phyloP scores from a whole-genome alignment of 371 early-diverging fungal genomes.

The Coemansia sp. region DNA sequence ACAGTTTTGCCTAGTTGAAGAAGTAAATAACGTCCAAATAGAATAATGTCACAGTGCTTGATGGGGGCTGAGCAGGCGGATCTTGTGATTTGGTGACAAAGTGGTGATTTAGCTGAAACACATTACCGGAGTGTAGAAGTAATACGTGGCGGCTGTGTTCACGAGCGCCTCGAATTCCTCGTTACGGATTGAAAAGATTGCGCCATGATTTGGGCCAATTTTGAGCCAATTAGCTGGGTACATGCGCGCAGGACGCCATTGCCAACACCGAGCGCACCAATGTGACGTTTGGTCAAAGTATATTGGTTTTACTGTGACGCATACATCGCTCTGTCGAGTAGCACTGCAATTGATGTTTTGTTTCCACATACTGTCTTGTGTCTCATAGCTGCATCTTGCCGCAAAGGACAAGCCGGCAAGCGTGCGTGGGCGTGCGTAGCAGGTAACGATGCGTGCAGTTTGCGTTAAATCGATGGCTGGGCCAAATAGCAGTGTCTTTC shows the following conservation, averaged over 20 bases:
- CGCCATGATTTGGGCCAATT: neutral
- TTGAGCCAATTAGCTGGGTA: neutral
- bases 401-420: neutral
- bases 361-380: no score
- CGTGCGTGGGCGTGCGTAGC: neutral
- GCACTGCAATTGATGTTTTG: no score
- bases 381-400: neutral
- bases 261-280: neutral
- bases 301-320: no score
- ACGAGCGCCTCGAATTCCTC: neutral
- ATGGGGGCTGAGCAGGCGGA: neutral
- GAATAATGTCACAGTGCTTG: no score
- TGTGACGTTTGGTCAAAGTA: neutral
- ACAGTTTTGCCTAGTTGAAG: no score
- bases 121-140: neutral
- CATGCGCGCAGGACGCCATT: neutral
- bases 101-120: neutral
- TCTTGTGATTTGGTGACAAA: slow-evolving; percentile 3
- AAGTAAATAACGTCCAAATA: no score
- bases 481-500: neutral
- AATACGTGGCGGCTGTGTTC: neutral
- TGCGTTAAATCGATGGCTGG: neutral
- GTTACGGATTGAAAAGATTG: neutral
- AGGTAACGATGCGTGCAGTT: neutral
- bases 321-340: no score